These are phyloP conservation scores for Myxozyma melibiosi DNA, from an alignment of 805 yeast genomes.

Conservation along the genomic window DNA sequence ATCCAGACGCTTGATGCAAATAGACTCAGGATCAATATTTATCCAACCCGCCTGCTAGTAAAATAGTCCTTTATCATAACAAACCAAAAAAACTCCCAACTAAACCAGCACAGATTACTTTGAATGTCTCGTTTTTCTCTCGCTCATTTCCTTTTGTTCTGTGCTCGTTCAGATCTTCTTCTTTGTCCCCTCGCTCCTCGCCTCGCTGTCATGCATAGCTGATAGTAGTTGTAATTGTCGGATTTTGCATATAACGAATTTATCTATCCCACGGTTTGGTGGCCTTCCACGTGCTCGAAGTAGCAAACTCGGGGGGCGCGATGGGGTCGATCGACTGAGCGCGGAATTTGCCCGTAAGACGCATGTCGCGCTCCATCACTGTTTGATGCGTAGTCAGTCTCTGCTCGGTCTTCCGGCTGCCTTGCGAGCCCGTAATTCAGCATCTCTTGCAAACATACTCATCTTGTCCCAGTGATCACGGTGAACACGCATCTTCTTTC, in stretches of 20 bases:
- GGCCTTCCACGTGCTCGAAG: slow-evolving; percentile 55
- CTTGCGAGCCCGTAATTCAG: background rate
- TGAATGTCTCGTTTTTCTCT: background rate
- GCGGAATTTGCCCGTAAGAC: slow-evolving; percentile 73
- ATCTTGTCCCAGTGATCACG: slow-evolving; percentile 30
- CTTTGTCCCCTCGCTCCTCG: too few relatives aligned
- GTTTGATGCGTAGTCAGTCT: background rate
- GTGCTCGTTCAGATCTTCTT: too few relatives aligned
- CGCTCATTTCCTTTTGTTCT: background rate
- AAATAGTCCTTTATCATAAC: background rate
- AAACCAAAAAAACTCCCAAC: background rate
- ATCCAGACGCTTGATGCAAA: background rate
- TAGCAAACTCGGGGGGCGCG: slow-evolving; percentile 78
- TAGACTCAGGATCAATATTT: background rate
- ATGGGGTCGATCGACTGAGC: slow-evolving; percentile 66
- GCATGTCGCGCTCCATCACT: slow-evolving; percentile 70
- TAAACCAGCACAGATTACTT: background rate
- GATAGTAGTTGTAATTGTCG: too few relatives aligned
- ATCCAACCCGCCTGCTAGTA: background rate
- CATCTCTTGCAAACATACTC: slow-evolving; percentile 7
- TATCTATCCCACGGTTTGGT: slow-evolving; percentile 10
- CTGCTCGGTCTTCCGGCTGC: background rate
- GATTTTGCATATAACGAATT: too few relatives aligned
- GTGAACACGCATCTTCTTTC: slow-evolving; percentile 41
- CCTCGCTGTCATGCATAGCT: too few relatives aligned